Evolutionary conservation across 768 basidiomycete genomes (phyloP), one percentile per base, ranked within the genome.

Genomic region (Auricularia auricula-judae): DNA sequence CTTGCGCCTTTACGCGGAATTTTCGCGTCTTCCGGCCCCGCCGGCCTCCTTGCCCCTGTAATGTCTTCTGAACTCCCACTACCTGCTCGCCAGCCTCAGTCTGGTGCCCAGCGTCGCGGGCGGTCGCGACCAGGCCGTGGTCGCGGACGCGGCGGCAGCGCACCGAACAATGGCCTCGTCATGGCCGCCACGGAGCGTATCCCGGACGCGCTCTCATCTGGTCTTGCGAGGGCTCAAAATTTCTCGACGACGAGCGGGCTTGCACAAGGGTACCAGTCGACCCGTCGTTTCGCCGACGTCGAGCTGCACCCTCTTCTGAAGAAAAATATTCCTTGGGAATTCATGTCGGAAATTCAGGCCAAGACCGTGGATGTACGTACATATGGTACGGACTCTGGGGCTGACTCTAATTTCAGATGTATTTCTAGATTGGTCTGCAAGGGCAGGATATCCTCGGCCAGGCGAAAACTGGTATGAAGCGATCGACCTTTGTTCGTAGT

Each of bases 381-480:
- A 51, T 18, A 5, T 42, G 39, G 39, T 7, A 42, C 12, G 39
- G 39, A 42, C 39, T 42, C 8, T 42, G 53, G 53, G n/a, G 8
- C 34, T 59, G 33, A 14, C 18, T 14, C 56, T 14, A 1, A 14
- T 59, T 35, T 21, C 12, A 29, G 23, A 8, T 59, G 3, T 33
- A 29, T 29, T 33, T 29, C 8, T 35, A 59, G 56, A 23, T 59
- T 29, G 23, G 23, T 7, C 12, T 59, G 18, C 8, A 14, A 4
- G 56, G 56, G 7, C 23, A 59, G 23, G 56, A 59, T 3, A 12
- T 59, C 14, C 56, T 62, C 18, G 63, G 12, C 47, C 54, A 62
- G 60, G 71, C 33, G 70, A 75, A 67, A 72, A 72, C 44, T 72
- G 73, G 63, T 59, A 29, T 10, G 56, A 29, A 29, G 11, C 18